Conservation (phyloP, 176 grass and related monocot species). For the Coix lacrymajobi region DNA sequence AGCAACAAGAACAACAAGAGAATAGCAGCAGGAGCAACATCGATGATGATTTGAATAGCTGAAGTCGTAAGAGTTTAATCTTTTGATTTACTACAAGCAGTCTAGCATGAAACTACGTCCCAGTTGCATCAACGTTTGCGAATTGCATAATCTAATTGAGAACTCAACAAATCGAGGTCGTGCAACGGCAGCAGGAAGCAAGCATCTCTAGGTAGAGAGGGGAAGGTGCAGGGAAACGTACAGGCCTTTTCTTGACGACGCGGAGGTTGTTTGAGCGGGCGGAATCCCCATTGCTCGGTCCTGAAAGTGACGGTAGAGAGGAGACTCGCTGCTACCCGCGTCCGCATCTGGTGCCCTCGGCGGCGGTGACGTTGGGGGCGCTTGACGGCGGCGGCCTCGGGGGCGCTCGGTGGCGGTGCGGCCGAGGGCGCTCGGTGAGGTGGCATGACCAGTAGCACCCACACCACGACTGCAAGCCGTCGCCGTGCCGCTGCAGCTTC, state of each 20-base stretch:
- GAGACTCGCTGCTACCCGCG: too few relatives aligned
- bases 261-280: conserved; percentile 38
- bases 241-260: conserved; percentile 56
- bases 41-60: not conserved
- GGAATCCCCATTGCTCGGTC: conserved; percentile 28
- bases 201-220: conserved; percentile 39
- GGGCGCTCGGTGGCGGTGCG: too few relatives aligned
- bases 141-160: conserved; percentile 15
- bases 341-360: too few relatives aligned
- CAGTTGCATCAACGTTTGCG: not conserved
- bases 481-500: too few relatives aligned
- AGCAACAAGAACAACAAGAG: conserved; percentile 17
- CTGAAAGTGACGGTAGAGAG: conserved; percentile 15
- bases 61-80: not conserved
- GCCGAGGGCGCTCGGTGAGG: too few relatives aligned
- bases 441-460: too few relatives aligned
- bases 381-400: too few relatives aligned
- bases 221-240: conserved; percentile 58
- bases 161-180: conserved; percentile 4
- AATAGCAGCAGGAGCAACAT: not conserved
- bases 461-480: too few relatives aligned
- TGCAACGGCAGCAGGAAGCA: conserved; percentile 18
- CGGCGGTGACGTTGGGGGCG: too few relatives aligned
- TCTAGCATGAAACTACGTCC: conserved; percentile 3
- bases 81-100: conserved; percentile 12